These are phyloP conservation scores for Buxus sempervirens DNA, from an alignment of 164 flowering plant genomes.

Conservation along the genomic window DNA sequence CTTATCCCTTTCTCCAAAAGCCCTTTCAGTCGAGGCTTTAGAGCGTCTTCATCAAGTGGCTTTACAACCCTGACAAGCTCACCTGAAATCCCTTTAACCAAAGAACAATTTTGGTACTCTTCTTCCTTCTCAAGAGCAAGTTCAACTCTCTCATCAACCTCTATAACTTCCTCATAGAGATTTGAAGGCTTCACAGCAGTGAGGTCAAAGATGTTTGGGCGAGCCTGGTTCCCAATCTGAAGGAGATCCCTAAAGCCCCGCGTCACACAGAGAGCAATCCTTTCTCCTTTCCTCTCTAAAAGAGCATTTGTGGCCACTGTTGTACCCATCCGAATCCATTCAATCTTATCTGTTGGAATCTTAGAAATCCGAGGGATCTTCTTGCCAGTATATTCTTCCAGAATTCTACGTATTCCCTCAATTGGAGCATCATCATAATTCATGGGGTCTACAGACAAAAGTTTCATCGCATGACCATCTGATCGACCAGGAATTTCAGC, in stretches of 20 bases:
- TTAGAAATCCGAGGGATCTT: slow-evolving; percentile 64
- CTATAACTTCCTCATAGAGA: slow-evolving; percentile 90
- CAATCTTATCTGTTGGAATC: slow-evolving; percentile 85
- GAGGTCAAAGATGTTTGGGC: slow-evolving; percentile 89
- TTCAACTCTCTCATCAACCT: slow-evolving; percentile 87
- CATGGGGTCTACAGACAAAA: slow-evolving; percentile 87
- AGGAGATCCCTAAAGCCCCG: slow-evolving; percentile 83
- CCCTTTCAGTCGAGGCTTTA: slow-evolving; percentile 53
- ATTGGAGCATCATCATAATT: slow-evolving; percentile 97
- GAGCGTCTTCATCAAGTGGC: slow-evolving; percentile 59
- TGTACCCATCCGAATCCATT: slow-evolving; percentile 98
- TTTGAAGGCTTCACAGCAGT: slow-evolving; percentile 77
- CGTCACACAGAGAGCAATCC: slow-evolving; percentile 92
- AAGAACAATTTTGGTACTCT: slow-evolving; percentile 18
- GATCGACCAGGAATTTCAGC: slow-evolving; percentile 81
- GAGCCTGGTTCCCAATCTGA: slow-evolving; percentile 96
- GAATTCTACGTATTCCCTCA: slow-evolving; percentile 89
- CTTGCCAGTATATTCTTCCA: slow-evolving; percentile 77
- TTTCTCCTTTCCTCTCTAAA: slow-evolving; percentile 90
- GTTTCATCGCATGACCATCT: slow-evolving; percentile 73
- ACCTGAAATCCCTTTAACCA: slow-evolving; percentile 75
- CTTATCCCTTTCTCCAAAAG: slow-evolving; percentile 69
- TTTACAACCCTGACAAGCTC: slow-evolving; percentile 70
- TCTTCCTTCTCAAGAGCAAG: slow-evolving; percentile 51
- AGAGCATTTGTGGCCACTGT: slow-evolving; percentile 98